These are phyloP conservation scores for Pyrus pyrifolia DNA, from an alignment of 306 rosid species.

Conservation along the genomic window DNA sequence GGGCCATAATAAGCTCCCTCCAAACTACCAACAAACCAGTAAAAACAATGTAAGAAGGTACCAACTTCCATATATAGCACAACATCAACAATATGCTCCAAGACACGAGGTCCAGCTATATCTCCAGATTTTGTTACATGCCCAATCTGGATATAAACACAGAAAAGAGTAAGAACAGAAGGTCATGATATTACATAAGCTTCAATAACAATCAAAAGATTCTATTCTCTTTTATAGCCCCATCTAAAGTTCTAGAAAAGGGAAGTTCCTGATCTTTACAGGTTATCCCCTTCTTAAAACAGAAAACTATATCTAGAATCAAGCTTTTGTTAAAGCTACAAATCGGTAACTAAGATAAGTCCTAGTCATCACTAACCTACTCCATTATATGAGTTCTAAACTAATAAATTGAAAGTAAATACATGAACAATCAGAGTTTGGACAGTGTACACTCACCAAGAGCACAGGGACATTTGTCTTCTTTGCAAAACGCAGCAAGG, in stretches of 20 bases:
- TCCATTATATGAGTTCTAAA: neutral
- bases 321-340: neutral
- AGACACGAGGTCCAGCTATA: constrained; percentile 85
- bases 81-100: constrained; percentile 94
- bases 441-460: constrained; percentile 46
- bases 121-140: constrained; percentile 92
- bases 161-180: constrained; percentile 4
- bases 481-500: constrained; percentile 84
- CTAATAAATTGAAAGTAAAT: neutral
- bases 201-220: neutral
- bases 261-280: neutral
- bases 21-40: neutral
- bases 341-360: neutral
- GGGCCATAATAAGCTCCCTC: no score
- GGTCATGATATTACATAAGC: neutral
- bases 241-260: neutral
- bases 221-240: neutral
- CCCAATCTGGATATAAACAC: constrained; percentile 57
- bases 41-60: constrained; percentile 38
- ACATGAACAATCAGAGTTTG: neutral
- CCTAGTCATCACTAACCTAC: neutral
- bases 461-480: constrained; percentile 65
- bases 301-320: neutral
- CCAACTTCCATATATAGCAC: constrained; percentile 93
- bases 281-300: neutral